Base-by-base conservation (phyloP, 1,284 basidiomycete species). In the Apiotrichum sp. region DNA sequence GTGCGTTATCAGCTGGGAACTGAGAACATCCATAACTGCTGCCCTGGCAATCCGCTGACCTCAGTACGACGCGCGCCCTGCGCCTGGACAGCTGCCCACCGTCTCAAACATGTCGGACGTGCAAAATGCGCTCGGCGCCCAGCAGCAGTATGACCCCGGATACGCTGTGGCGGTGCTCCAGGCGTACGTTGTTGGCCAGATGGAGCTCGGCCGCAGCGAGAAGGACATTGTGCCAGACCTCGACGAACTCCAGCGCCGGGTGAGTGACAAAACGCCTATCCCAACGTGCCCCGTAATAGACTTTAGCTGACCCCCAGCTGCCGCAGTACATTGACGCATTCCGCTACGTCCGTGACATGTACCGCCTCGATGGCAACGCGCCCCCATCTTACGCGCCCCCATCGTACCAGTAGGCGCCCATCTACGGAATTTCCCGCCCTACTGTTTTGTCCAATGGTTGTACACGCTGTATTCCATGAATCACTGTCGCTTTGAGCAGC, bases 101-200 rank as follows among this genome's bases (percentile, higher is more conserved):
- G 45, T 50, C 43, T 51, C 50, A 29, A 47, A 44, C 14, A 13
- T 49, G 11, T 10, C 44, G 16, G 56, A 58, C 43, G 56, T 58
- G 11, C 33, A 47, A 49, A 36, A 44, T n/a, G 52, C 52, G n/a
- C 52, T 58, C 11, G 52, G 52, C n/a, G 7, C 56, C 6, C 46
- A 54, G 39, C 56, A 58, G 47, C 52, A 50, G 45, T 54, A 44
- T 29, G 52, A 58, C 49, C 52, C 56, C 22, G 32, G 50, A 33
- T 58, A 58, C 41, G 56, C 56, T 7, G 44, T 16, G 5, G 56
- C 56, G 0, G 56, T 58, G 9, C 52, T 58, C 10, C 33, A 47
- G 48, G 39, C 52, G 10, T 58, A 47, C 40, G 56, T 58, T 10
- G 48, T 46, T 13, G 31, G 31, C 36, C 53, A 50, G 48, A 43